Conservation (phyloP, 768 basidiomycete species). For the Xerocomus brunneocitrinus region DNA sequence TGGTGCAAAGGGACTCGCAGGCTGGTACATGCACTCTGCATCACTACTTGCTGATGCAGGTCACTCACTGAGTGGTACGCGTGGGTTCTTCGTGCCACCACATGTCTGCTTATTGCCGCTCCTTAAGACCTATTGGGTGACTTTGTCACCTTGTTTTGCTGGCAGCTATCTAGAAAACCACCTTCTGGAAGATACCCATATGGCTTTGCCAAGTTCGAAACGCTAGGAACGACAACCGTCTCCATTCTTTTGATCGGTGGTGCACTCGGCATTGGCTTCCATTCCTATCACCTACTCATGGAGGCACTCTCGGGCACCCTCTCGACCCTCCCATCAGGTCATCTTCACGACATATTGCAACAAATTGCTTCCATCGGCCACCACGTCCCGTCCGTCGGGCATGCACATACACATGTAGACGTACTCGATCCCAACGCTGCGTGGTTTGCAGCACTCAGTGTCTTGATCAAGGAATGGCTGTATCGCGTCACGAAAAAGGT, state of each 20-base stretch:
- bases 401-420: conserved; percentile 51
- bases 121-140: conserved; percentile 76
- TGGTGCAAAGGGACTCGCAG: conserved; percentile 78
- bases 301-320: conserved; percentile 66
- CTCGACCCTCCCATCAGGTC: conserved; percentile 59
- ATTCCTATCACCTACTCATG: conserved; percentile 82
- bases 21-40: conserved; percentile 87
- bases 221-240: conserved; percentile 87
- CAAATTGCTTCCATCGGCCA: conserved; percentile 53
- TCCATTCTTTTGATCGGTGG: conserved; percentile 83
- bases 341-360: conserved; percentile 58
- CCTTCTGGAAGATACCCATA: conserved; percentile 80
- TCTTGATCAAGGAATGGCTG: conserved; percentile 87
- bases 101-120: conserved; percentile 7
- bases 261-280: conserved; percentile 81
- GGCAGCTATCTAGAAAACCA: conserved; percentile 78
- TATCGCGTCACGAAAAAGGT: conserved; percentile 87
- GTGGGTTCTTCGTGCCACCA: neutral
- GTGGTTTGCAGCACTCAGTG: conserved; percentile 86
- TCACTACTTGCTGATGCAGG: conserved; percentile 91
- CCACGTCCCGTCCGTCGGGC: conserved; percentile 46
- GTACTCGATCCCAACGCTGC: conserved; percentile 89
- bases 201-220: conserved; percentile 93
- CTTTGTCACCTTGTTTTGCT: conserved; percentile 86
- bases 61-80: conserved; percentile 81